Evolutionary conservation across 805 yeast genomes (phyloP).

Genomic region (Kazachstania martiniae): DNA sequence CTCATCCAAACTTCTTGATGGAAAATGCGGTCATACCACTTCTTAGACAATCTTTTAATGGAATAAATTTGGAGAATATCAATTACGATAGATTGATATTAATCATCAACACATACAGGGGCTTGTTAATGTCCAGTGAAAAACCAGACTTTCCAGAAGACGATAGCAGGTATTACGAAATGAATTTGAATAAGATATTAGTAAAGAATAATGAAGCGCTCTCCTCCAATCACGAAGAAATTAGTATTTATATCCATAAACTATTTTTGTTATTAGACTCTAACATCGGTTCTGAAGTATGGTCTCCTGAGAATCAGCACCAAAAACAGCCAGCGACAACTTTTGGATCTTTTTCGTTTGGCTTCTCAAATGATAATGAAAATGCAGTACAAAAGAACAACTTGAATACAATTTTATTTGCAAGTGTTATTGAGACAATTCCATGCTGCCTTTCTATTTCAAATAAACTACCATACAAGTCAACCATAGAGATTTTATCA

Average conservation of each 20-base stretch:
- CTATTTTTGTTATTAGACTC: slow-evolving; percentile 51
- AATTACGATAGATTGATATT: slow-evolving; percentile 63
- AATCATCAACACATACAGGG: slow-evolving; percentile 58
- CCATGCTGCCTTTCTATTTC: slow-evolving; percentile 54
- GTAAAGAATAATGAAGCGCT: slow-evolving; percentile 23
- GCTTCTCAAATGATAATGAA: slow-evolving; percentile 30
- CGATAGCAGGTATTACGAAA: slow-evolving; percentile 24
- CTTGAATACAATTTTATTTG: slow-evolving; percentile 49
- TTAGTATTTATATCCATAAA: slow-evolving; percentile 45
- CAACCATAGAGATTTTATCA: slow-evolving; percentile 64
- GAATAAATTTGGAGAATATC: slow-evolving; percentile 45
- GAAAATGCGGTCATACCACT: slow-evolving; percentile 71
- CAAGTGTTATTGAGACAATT: slow-evolving; percentile 55
- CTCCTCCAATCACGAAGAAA: slow-evolving; percentile 53
- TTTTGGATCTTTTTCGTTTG: slow-evolving; percentile 30
- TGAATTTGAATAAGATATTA: slow-evolving; percentile 26
- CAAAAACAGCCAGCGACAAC: slow-evolving; percentile 28
- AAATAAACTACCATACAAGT: slow-evolving; percentile 43
- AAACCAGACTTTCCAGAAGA: slow-evolving; percentile 67
- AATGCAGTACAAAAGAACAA: slow-evolving; percentile 20
- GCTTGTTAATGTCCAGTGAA: slow-evolving; percentile 56
- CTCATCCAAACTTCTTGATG: slow-evolving; percentile 66
- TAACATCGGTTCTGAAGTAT: slow-evolving; percentile 40
- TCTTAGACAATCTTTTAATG: slow-evolving; percentile 50
- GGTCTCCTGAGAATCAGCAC: slow-evolving; percentile 29